phyloP scores from a whole-genome alignment of 768 basidiomycete species.

The Calocybe cyanea region DNA sequence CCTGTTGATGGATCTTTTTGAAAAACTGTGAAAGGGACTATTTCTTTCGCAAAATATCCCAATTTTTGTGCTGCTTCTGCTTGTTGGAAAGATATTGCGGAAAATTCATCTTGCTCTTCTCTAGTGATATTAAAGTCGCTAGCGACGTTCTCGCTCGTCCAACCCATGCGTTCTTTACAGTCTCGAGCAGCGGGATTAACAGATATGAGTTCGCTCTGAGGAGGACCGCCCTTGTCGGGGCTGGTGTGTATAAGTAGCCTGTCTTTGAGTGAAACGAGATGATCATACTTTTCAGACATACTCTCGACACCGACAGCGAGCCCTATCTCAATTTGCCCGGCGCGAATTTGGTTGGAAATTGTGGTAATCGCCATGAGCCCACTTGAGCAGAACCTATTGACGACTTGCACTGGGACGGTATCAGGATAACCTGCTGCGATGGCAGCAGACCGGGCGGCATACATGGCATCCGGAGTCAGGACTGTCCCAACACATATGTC shows the following conservation, averaged over 20 bases:
- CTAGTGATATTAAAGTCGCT: constrained; percentile 67
- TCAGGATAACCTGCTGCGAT: constrained; percentile 87
- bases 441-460: constrained; percentile 81
- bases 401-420: constrained; percentile 80
- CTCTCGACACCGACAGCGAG: constrained; percentile 82
- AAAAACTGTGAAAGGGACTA: constrained; percentile 71
- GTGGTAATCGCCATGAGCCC: constrained; percentile 91
- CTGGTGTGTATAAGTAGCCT: constrained; percentile 27
- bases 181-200: constrained; percentile 48
- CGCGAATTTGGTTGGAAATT: constrained; percentile 83
- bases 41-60: constrained; percentile 65
- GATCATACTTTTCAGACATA: constrained; percentile 71
- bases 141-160: constrained; percentile 88
- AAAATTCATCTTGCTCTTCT: constrained; percentile 72
- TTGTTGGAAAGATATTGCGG: constrained; percentile 42
- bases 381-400: constrained; percentile 93
- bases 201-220: constrained; percentile 59
- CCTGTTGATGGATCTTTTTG: constrained; percentile 56
- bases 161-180: constrained; percentile 75
- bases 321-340: constrained; percentile 83
- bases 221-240: constrained; percentile 59
- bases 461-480: constrained; percentile 60
- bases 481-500: constrained; percentile 84
- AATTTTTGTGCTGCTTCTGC: constrained; percentile 71
- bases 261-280: background rate